phyloP scores from a whole-genome alignment of 2,329 filamentous ascomycete species.

The Fonsecaea pugnacius region DNA sequence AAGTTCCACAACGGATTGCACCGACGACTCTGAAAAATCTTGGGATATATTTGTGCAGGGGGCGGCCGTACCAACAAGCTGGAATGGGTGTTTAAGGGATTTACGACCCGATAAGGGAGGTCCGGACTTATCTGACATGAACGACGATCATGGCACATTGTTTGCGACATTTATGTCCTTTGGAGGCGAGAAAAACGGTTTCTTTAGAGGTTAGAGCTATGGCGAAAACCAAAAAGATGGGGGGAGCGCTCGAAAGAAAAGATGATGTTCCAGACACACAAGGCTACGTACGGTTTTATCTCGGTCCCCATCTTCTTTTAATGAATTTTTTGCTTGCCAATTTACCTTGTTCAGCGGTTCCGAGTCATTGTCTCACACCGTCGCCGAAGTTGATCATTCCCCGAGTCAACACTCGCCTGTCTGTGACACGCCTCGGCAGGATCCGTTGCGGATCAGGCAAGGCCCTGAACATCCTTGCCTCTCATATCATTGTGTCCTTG shows the following conservation, averaged over 20 bases:
- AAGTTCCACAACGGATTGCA: not conserved
- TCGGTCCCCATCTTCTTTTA: not conserved
- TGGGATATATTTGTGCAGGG: not conserved
- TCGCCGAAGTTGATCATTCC: not conserved
- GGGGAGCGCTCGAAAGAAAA: not conserved
- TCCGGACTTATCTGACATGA: not conserved
- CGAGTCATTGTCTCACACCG: not conserved
- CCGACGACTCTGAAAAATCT: not conserved
- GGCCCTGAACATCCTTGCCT: not conserved
- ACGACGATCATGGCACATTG: not conserved
- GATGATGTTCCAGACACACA: not conserved
- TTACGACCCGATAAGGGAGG: not conserved
- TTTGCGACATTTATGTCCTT: not conserved
- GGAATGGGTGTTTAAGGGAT: not conserved
- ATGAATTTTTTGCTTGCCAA: not conserved
- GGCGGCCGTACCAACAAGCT: not conserved
- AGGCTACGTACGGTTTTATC: not conserved
- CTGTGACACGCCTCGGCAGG: not conserved
- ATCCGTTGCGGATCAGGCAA: not conserved
- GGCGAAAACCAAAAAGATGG: not conserved
- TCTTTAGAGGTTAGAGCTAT: not conserved
- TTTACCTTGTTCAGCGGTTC: not conserved
- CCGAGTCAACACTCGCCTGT: not conserved
- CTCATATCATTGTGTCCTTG: not conserved
- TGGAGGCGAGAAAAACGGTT: not conserved